Percentiles rank a stretch among this genome's conserved stretches.
These are phyloP conservation scores for Claviceps pazoutovae DNA, from an alignment of 2,329 filamentous ascomycete genomes.

Conservation along the genomic window DNA sequence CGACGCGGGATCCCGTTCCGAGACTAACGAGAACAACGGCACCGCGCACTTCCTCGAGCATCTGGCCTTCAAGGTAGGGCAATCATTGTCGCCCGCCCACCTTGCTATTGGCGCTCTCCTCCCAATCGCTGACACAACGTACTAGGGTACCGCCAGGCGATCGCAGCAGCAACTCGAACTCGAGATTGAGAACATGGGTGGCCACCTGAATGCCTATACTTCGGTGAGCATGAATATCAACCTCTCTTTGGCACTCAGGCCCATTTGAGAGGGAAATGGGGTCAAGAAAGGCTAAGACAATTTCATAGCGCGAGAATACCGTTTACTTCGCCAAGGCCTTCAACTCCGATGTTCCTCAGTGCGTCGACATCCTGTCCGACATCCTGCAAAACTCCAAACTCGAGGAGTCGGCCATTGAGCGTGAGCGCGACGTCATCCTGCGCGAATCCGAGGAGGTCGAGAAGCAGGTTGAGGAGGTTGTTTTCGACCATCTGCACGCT, in stretches of 20 bases:
- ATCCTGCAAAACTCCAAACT: conserved; percentile 99
- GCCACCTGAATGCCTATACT: conserved; percentile 97
- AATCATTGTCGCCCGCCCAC: background rate
- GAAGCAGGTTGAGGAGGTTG: conserved; percentile 98
- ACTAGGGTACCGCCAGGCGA: conserved; percentile 78
- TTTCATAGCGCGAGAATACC: conserved; percentile 79
- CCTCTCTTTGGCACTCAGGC: conserved; percentile 5
- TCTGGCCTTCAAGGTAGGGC: conserved; percentile 90
- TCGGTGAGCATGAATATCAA: conserved; percentile 52
- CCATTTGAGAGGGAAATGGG: conserved; percentile 9
- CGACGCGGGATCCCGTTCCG: conserved; percentile 92
- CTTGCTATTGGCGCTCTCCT: background rate
- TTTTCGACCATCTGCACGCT: conserved; percentile 97
- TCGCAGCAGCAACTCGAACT: conserved; percentile 96
- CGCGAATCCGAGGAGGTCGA: conserved; percentile 98
- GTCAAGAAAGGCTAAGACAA: conserved; percentile 13
- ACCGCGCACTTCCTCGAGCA: conserved; percentile 99
- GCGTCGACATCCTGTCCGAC: conserved; percentile 96
- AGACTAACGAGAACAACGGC: conserved; percentile 97
- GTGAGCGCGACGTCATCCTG: conserved; percentile 96
- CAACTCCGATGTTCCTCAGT: conserved; percentile 91
- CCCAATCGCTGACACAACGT: background rate
- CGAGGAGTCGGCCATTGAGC: conserved; percentile 81
- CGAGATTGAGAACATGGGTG: conserved; percentile 99
- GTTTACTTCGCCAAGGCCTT: conserved; percentile 99